phyloP scores from a whole-genome alignment of 2,329 filamentous ascomycete species.

The Talaromyces sp. region DNA sequence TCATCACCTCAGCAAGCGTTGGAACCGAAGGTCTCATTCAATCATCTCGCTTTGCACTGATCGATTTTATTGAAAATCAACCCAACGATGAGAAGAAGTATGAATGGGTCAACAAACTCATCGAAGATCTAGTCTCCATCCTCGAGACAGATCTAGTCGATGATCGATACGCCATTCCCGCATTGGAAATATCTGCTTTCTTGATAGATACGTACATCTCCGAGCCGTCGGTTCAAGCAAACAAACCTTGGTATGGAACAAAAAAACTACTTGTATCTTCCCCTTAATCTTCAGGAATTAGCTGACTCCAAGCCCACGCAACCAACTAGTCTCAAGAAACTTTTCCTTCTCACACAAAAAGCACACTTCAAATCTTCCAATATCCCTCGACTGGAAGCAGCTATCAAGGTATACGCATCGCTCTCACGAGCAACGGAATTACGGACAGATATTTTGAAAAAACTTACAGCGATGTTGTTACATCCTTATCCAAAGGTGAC shows the following conservation, averaged over 20 bases:
- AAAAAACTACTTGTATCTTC: neutral
- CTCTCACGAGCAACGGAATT: conserved; percentile 54
- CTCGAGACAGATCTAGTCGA: conserved; percentile 50
- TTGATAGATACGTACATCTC: conserved; percentile 59
- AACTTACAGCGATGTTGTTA: conserved; percentile 65
- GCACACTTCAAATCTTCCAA: conserved; percentile 78
- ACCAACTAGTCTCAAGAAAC: conserved; percentile 45
- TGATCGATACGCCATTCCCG: conserved; percentile 68
- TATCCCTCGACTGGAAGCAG: conserved; percentile 74
- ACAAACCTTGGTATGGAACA: conserved; percentile 28
- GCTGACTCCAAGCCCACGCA: neutral
- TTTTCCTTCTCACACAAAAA: conserved; percentile 70
- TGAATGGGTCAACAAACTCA: conserved; percentile 33
- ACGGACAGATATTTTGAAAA: conserved; percentile 56
- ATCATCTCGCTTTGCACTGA: conserved; percentile 38
- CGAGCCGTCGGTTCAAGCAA: conserved; percentile 41
- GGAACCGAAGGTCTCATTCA: conserved; percentile 43
- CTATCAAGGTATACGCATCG: conserved; percentile 71
- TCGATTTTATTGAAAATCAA: conserved; percentile 34
- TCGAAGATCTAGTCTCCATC: conserved; percentile 51
- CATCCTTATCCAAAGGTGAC: conserved; percentile 75
- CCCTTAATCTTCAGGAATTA: neutral
- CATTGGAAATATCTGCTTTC: conserved; percentile 72
- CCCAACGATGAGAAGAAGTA: conserved; percentile 24
- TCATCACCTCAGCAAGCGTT: conserved; percentile 41